Evolutionary conservation across 2,329 filamentous ascomycete species (phyloP).

Genomic region (Penicillium sp.): DNA sequence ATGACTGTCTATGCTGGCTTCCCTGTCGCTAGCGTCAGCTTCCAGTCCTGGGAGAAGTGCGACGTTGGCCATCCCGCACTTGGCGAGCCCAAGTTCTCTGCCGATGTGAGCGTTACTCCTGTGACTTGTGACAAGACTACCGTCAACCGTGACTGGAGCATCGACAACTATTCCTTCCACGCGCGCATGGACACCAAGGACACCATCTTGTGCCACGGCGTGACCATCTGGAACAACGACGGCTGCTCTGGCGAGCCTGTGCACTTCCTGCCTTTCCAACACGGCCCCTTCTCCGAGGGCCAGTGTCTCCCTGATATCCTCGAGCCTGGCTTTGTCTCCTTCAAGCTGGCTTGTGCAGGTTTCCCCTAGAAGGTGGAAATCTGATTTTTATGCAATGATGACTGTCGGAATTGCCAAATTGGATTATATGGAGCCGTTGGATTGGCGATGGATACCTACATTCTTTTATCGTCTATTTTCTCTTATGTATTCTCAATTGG

Average conservation of each 20-base stretch:
- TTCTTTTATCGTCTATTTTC: not conserved
- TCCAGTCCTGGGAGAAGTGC: slow-evolving; percentile 27
- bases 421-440: not conserved
- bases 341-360: slow-evolving; percentile 19
- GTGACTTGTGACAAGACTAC: slow-evolving; percentile 24
- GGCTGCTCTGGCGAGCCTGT: slow-evolving; percentile 19
- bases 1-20: slow-evolving; percentile 20
- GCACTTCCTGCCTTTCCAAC: slow-evolving; percentile 19
- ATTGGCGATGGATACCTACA: slow-evolving; percentile 2
- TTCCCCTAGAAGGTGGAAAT: not conserved
- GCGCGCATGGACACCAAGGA: slow-evolving; percentile 24
- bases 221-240: slow-evolving; percentile 25
- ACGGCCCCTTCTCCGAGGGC: slow-evolving; percentile 16
- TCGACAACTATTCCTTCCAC: slow-evolving; percentile 23
- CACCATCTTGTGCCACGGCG: slow-evolving; percentile 17
- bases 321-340: slow-evolving; percentile 21
- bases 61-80: slow-evolving; percentile 14
- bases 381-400: not conserved
- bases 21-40: slow-evolving; percentile 23
- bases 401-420: not conserved
- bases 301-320: slow-evolving; percentile 22
- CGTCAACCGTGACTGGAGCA: slow-evolving; percentile 24
- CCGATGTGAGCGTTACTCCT: slow-evolving; percentile 14
- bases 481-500: not conserved
- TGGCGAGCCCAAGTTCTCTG: slow-evolving; percentile 19